Evolutionary conservation across 495 filamentous ascomycete species (phyloP).

Genomic region (Aspergillus wentii): DNA sequence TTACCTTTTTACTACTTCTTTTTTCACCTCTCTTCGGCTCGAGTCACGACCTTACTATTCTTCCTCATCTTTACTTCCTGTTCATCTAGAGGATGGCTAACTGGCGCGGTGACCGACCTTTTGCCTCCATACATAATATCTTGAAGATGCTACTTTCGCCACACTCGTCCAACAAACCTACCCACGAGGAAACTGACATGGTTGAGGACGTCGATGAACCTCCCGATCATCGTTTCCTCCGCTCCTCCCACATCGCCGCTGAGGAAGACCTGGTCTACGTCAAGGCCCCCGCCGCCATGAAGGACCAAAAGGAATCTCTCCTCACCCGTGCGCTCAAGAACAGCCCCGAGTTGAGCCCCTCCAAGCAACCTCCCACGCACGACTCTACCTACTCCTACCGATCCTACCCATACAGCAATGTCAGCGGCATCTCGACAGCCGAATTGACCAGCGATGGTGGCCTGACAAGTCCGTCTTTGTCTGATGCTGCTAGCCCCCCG

Average conservation of each 20-base stretch:
- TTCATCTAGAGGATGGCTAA: slow-evolving; percentile 32
- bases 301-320: slow-evolving; percentile 63
- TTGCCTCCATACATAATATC: slow-evolving; percentile 37
- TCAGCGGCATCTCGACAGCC: slow-evolving; percentile 72
- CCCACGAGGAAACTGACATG: slow-evolving; percentile 39
- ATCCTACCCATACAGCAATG: slow-evolving; percentile 71
- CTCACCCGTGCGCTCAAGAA: slow-evolving; percentile 73
- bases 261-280: slow-evolving; percentile 24
- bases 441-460: slow-evolving; percentile 91
- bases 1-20: slow-evolving; percentile 4
- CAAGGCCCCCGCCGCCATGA: slow-evolving; percentile 32
- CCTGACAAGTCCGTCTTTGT: slow-evolving; percentile 83
- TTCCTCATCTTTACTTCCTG: slow-evolving; percentile 3
- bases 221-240: slow-evolving; percentile 29
- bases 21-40: slow-evolving; percentile 6
- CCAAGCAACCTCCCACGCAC: slow-evolving; percentile 29
- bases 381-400: slow-evolving; percentile 42
- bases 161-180: slow-evolving; percentile 29
- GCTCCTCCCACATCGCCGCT: slow-evolving; percentile 25
- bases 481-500: slow-evolving; percentile 84
- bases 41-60: no score
- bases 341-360: slow-evolving; percentile 50
- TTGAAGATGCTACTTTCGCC: slow-evolving; percentile 44
- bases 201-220: slow-evolving; percentile 51
- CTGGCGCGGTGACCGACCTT: slow-evolving; percentile 31